Evolutionary conservation across 83 land plant species (phyloP).

Genomic region (Picea abies): DNA sequence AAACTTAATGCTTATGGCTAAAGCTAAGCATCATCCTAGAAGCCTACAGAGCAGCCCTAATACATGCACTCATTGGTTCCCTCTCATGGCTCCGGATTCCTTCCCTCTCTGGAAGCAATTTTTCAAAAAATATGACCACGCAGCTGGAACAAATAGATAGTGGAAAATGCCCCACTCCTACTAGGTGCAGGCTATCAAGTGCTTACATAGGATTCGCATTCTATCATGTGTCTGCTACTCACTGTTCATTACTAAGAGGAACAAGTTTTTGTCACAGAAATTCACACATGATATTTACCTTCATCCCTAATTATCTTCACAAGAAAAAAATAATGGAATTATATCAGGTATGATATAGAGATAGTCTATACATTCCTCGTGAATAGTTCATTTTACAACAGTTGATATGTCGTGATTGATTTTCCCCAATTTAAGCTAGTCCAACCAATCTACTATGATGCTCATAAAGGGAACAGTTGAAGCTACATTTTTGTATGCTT

Average conservation of each 20-base stretch:
- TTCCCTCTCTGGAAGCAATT: too few species aligned
- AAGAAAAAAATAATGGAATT: not conserved
- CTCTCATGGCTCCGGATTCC: too few species aligned
- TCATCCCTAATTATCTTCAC: not conserved
- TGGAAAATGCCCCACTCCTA: not conserved
- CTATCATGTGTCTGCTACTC: too few species aligned
- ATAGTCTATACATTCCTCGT: not conserved
- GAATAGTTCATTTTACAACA: not conserved
- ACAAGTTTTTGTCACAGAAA: not conserved
- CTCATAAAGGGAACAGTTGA: not conserved
- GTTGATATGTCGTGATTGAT: not conserved
- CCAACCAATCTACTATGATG: not conserved
- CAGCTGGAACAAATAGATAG: not conserved
- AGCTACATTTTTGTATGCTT: not conserved
- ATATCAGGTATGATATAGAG: not conserved
- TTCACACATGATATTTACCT: not conserved
- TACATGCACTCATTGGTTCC: too few species aligned
- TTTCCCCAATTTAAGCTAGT: not conserved
- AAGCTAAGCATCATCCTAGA: too few species aligned
- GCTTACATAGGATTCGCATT: not conserved
- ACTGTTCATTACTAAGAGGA: not conserved
- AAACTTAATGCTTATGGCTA: too few species aligned
- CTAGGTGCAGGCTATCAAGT: not conserved
- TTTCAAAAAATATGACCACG: not conserved
- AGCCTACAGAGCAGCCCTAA: too few species aligned